Base-by-base conservation (phyloP, 176 grass and related monocot genomes). In the Chloris gayana region DNA sequence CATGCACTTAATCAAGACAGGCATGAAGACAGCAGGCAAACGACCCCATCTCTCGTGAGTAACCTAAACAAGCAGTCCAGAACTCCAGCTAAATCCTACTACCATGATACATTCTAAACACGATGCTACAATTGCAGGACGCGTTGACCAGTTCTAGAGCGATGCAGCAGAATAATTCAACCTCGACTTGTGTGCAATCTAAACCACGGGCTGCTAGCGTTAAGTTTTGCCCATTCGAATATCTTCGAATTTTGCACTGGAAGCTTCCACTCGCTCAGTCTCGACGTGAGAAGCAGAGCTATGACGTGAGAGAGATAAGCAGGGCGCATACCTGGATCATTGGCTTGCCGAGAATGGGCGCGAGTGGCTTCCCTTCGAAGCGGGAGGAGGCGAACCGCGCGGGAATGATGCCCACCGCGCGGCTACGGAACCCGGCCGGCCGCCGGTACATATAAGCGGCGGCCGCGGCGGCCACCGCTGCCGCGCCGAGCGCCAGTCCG, bases 311-410 rank as follows among this genome's bases (percentile, higher is more conserved):
- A n/a, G n/a, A 58, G 5, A 24, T 17, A 67, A 18, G 34, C n/a
- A 49, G 56, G 38, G 24, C 4, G 24, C 41, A n/a, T 18, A 94
- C 91, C 81, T 93, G 90, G 64, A 98, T 94, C 92, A 94, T 98
- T 34, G 90, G 92, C 80, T 98, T 94, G 61, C 95, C 92, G 35
- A 98, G 89, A 66, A 94, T 94, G 69, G 13, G 75, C 38, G 81
- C 86, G 60, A 98, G 95, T 76, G 95, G 92, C 62, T 98, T 94
- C 24, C 90, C 95, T 65, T 92, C 88, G 81, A 94, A 98, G 27
- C 95, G 95, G 6, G 95, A 94, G 18, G 95, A 98, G 31, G 95
- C 92, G 83, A 88, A 94, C 18, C 95, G 86, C 37, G 95, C 92
- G n/a, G 95, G 95, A 37, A 98, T 94, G 78, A 98, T 75, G 25